A percentile compares a stretch with the other conserved stretches of the same genome.
phyloP scores from a whole-genome alignment of 2,329 filamentous ascomycete species.

The Cordyceps pruinosa region DNA sequence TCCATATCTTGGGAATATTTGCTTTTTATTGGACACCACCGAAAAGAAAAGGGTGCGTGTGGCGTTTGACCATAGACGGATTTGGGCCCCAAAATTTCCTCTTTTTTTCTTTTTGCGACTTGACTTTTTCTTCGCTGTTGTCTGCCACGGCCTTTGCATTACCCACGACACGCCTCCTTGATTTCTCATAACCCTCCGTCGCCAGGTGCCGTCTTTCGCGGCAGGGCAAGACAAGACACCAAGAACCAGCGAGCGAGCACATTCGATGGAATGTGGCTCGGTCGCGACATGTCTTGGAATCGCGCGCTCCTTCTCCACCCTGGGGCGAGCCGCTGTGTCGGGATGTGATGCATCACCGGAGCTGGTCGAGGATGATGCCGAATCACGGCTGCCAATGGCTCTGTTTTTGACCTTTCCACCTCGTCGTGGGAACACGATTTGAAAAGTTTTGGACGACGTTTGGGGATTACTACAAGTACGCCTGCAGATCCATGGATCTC shows the following conservation, averaged over 20 bases:
- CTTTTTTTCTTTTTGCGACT: conserved; percentile 9
- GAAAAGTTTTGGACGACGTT: conserved; percentile 2
- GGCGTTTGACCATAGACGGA: conserved; percentile 15
- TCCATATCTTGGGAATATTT: conserved; percentile 3
- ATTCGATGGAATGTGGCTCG: conserved; percentile 24
- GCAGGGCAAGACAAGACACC: conserved; percentile 8
- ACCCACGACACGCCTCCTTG: conserved; percentile 2
- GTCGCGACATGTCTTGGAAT: conserved; percentile 26
- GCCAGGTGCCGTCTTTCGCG: conserved; percentile 14
- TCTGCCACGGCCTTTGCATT: neutral
- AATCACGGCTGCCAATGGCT: neutral
- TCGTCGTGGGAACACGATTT: conserved; percentile 1
- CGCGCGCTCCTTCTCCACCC: neutral
- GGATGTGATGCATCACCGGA: neutral
- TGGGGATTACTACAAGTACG: neutral
- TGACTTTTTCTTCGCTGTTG: conserved; percentile 5
- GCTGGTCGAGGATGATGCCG: neutral
- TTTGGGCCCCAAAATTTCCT: conserved; percentile 1
- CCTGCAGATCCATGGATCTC: neutral
- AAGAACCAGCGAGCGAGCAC: conserved; percentile 19
- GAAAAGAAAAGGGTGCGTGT: neutral
- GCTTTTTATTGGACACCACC: conserved; percentile 13
- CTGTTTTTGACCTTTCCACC: neutral
- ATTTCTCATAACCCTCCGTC: conserved; percentile 11
- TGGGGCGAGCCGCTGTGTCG: neutral